Base-by-base conservation (phyloP, 495 filamentous ascomycete species). In the Aspergillus haitiensis region DNA sequence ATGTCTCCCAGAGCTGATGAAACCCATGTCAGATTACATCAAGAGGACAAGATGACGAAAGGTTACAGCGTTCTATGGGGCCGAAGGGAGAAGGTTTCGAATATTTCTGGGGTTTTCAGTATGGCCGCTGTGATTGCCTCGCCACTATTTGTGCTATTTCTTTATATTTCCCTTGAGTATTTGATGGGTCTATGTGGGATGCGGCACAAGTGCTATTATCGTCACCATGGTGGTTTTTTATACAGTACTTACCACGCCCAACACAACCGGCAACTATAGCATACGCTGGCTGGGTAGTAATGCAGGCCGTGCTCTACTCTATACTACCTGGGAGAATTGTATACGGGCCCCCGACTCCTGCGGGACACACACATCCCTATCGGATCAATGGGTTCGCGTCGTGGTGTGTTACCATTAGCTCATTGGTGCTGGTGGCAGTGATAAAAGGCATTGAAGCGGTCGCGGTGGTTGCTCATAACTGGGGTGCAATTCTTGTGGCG, bases 31-130 rank as follows among this genome's bases (percentile, higher is more conserved):
- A n/a, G n/a, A n/a, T n/a, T n/a, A n/a, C n/a, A n/a, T n/a, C n/a
- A n/a, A n/a, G n/a, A n/a, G n/a, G n/a, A n/a, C n/a, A n/a, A n/a
- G n/a, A n/a, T n/a, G n/a, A n/a, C n/a, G n/a, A n/a, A n/a, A n/a
- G n/a, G n/a, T n/a, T n/a, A n/a, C n/a, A n/a, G n/a, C n/a, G n/a
- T 12, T 45, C 42, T 45, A 11, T 45, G 42, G 42, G 42, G 42
- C 5, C 1, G 42, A 45, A 11, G 42, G 18, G 42, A 45, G 12
- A 45, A 6, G 8, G 42, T 45, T 45, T 3, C 42, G 18, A n/a
- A 15, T 11, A n/a, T 45, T 45, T 45, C 42, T 15, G 18, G 42
- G 1, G 12, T 45, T 11, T 15, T 15, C 12, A 45, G 42, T 45
- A 45, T 45, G 42, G 7, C 18, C 12, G 7, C 18, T 11, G 18